Evolutionary conservation across 768 basidiomycete species (phyloP), one percentile per base, ranked within the genome.

Genomic region (Phylloporus rhodoxanthus): DNA sequence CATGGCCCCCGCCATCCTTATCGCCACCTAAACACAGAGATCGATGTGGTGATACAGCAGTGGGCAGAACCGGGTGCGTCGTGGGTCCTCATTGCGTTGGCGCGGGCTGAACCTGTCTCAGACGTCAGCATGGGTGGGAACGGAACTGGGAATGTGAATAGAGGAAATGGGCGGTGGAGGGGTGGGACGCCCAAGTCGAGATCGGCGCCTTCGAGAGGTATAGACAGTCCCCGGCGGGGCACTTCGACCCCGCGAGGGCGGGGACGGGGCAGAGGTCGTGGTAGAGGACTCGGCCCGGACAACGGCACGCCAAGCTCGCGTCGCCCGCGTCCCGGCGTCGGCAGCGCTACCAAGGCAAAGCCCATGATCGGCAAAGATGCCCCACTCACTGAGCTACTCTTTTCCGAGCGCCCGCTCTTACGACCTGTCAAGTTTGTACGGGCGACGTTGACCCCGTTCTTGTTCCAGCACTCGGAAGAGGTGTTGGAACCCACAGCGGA

Each of bases 401-500:
- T 77, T 51, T 67, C 75, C 21, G 77, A 80, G 33, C 69, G 87
- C 25, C 86, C 85, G 2, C 69, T 81, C 0, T 70, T 90, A 15
- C 71, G 72, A n/a, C 88, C 87, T 0, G 70, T 91, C 55, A 67
- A 68, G 11, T 91, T 91, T 55, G 85, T 91, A 11, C 80, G 72
- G 15, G 80, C 84, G 0, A 70, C 74, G 10, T 45, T 74, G 37
- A 79, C 76, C 2, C 68, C 76, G 46, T 64, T 75, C 59, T 48
- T 75, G 71, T 68, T 91, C 79, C 54, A 66, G 30, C 44, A 72
- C 9, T 75, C 84, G 39, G 83, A 86, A 36, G 85, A 87, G 8
- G 66, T 87, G 13, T 62, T 87, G 26, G 67, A 81, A 54, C 68
- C 85, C 1, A 61, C 73, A 1, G 70, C 72, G 3, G 78, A 84